Conservation (phyloP, 1,284 basidiomycete species). For the Sporisorium exsertum region DNA sequence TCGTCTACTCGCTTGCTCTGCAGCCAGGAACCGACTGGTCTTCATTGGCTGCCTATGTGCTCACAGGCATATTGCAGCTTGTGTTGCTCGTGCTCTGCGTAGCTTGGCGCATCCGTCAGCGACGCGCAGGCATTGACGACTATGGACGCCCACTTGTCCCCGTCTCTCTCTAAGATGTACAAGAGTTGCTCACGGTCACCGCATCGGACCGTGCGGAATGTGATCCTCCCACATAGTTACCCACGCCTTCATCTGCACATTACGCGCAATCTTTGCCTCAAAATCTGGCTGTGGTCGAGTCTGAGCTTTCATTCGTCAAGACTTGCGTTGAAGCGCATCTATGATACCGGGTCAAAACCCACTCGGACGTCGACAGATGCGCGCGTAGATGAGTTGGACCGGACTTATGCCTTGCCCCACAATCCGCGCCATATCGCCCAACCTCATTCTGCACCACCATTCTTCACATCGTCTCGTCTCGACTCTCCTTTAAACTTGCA, state of each 20-base stretch:
- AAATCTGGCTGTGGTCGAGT: not conserved
- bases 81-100: constrained; percentile 75
- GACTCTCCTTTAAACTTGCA: not conserved
- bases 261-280: not conserved
- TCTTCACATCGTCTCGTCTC: not conserved
- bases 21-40: constrained; percentile 63
- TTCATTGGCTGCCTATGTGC: constrained; percentile 75
- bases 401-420: not conserved
- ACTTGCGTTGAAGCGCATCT: not conserved
- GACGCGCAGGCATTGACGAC: constrained; percentile 84
- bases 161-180: constrained; percentile 21
- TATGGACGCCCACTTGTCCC: constrained; percentile 80
- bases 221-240: constrained; percentile 5
- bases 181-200: not conserved
- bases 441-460: not conserved
- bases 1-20: constrained; percentile 77
- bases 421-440: not conserved
- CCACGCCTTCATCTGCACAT: constrained; percentile 10
- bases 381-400: constrained; percentile 5
- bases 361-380: not conserved
- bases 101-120: constrained; percentile 73
- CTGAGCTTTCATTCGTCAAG: not conserved
- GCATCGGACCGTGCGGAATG: constrained; percentile 7
- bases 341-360: not conserved
- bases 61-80: constrained; percentile 87